Conservation (phyloP, 805 yeast genomes). For the Lachancea mirantina region DNA sequence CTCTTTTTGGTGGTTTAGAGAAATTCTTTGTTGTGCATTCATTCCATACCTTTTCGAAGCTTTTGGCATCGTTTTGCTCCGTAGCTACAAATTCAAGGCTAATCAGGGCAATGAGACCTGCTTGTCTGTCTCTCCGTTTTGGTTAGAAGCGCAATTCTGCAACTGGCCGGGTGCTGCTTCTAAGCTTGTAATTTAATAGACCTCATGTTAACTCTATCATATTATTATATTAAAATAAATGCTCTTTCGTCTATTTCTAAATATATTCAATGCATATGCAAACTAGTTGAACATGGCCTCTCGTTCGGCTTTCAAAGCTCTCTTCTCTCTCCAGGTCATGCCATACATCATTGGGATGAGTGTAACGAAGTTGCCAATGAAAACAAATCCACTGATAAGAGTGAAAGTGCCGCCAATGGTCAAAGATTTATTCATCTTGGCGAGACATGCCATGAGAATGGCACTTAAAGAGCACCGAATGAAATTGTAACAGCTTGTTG, state of each 20-base stretch:
- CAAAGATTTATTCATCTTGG: conserved; percentile 50
- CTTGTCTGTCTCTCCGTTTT: too few relatives aligned
- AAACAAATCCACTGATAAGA: conserved; percentile 48
- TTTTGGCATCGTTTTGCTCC: conserved; percentile 7
- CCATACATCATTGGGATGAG: conserved; percentile 34
- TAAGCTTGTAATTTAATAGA: too few relatives aligned
- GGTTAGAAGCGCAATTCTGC: too few relatives aligned
- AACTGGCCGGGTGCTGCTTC: too few relatives aligned
- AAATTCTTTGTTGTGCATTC: not conserved
- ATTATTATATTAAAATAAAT: too few relatives aligned
- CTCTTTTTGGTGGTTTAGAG: not conserved
- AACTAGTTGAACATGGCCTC: conserved; percentile 7
- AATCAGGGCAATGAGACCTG: too few relatives aligned
- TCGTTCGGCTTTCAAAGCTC: conserved; percentile 19
- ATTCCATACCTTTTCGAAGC: not conserved
- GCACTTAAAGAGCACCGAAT: conserved; percentile 67
- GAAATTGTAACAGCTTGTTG: conserved; percentile 64
- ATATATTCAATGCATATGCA: not conserved
- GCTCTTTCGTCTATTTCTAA: not conserved
- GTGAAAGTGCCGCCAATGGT: conserved; percentile 72
- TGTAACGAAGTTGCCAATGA: conserved; percentile 24
- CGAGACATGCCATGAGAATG: conserved; percentile 57
- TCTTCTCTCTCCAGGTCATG: conserved; percentile 29
- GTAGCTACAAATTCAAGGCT: too few relatives aligned
- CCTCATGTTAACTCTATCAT: too few relatives aligned